Evolutionary conservation across 2,329 filamentous ascomycete species (phyloP).

Genomic region (Lasiodiplodia gonubiensis): DNA sequence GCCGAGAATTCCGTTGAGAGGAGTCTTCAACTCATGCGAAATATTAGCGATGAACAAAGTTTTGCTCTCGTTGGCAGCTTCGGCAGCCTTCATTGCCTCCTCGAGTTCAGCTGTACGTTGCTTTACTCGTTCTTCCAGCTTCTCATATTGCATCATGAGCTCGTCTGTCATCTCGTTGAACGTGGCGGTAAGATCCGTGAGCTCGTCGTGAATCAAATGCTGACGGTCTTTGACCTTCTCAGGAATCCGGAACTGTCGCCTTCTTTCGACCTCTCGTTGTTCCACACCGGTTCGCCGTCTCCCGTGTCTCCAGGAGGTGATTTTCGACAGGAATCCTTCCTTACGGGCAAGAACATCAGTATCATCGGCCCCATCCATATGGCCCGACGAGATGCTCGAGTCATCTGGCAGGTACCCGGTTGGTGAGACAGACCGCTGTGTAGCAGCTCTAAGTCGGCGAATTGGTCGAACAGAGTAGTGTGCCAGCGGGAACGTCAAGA

Average conservation of each 20-base stretch:
- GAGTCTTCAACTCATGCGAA: slow-evolving; percentile 84
- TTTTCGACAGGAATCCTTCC: slow-evolving; percentile 50
- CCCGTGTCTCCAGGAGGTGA: slow-evolving; percentile 40
- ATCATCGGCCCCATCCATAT: slow-evolving; percentile 57
- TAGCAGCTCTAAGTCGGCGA: slow-evolving; percentile 74
- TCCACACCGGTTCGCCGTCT: slow-evolving; percentile 44
- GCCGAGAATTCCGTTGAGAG: slow-evolving; percentile 88
- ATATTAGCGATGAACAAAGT: slow-evolving; percentile 98
- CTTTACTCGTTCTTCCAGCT: slow-evolving; percentile 81
- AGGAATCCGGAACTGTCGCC: slow-evolving; percentile 79
- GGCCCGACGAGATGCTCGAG: slow-evolving; percentile 45
- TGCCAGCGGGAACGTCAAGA: slow-evolving; percentile 78
- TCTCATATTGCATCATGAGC: slow-evolving; percentile 82
- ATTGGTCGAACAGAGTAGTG: slow-evolving; percentile 85
- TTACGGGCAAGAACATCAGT: slow-evolving; percentile 51
- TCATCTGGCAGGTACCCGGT: slow-evolving; percentile 58
- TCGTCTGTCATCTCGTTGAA: slow-evolving; percentile 97
- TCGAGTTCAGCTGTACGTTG: slow-evolving; percentile 84
- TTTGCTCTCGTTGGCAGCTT: slow-evolving; percentile 96
- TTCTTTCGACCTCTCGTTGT: slow-evolving; percentile 45
- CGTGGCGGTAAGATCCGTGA: slow-evolving; percentile 79
- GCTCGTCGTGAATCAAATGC: slow-evolving; percentile 80
- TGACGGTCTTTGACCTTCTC: slow-evolving; percentile 77
- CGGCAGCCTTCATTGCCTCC: slow-evolving; percentile 87
- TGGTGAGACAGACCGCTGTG: slow-evolving; percentile 72